Conservation (phyloP, 1,284 basidiomycete genomes). For the Vanrija sp. region DNA sequence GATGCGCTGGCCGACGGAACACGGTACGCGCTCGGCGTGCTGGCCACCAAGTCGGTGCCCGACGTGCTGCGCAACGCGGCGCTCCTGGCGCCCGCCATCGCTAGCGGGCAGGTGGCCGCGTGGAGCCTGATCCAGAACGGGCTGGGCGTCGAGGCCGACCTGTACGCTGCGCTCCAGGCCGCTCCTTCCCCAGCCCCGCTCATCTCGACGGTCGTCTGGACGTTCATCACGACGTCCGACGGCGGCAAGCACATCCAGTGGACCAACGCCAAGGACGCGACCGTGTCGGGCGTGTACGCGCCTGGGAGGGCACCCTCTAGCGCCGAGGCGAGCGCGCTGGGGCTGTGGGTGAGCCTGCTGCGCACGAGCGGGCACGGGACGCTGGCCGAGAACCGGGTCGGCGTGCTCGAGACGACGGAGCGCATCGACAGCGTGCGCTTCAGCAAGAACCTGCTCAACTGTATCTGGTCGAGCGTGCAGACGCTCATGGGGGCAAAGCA, state of each 20-base stretch:
- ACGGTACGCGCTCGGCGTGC: constrained; percentile 61
- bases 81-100: constrained; percentile 61
- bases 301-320: constrained; percentile 16
- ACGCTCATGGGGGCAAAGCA: constrained; percentile 29
- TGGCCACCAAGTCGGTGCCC: constrained; percentile 68
- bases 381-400: constrained; percentile 22
- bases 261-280: constrained; percentile 23
- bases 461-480: constrained; percentile 32
- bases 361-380: constrained; percentile 5
- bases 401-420: constrained; percentile 27
- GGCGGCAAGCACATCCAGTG: constrained; percentile 12
- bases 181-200: constrained; percentile 46
- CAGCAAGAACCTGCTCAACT: constrained; percentile 37
- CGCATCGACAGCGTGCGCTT: constrained; percentile 13
- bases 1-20: constrained; percentile 56
- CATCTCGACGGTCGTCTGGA: constrained; percentile 31
- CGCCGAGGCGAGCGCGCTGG: constrained; percentile 13
- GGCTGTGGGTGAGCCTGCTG: constrained; percentile 15
- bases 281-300: constrained; percentile 34
- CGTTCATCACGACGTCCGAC: constrained; percentile 30
- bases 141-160: constrained; percentile 64
- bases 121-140: constrained; percentile 68
- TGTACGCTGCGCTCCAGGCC: constrained; percentile 35
- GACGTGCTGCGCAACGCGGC: constrained; percentile 59
- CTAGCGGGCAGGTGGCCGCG: constrained; percentile 54